Evolutionary conservation across 345 rosid species (phyloP).

Genomic region (Balakata baccata): DNA sequence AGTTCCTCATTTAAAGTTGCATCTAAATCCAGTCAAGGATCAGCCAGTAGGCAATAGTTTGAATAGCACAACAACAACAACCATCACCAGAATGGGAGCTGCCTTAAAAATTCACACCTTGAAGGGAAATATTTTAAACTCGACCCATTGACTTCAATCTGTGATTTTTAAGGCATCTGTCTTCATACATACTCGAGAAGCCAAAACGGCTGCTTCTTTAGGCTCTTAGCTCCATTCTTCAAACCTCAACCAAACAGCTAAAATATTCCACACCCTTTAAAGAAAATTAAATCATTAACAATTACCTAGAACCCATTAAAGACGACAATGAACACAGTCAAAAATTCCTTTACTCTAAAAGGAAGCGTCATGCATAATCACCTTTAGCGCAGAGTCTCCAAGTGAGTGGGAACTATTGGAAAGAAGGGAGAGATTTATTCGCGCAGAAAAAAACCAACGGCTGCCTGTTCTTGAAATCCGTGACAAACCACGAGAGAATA

Average conservation of each 20-base stretch:
- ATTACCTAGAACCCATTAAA: neutral
- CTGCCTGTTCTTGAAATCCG: slow-evolving; percentile 10
- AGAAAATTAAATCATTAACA: too few relatives aligned
- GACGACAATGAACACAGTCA: too few relatives aligned
- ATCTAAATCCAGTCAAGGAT: neutral
- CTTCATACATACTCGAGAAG: neutral
- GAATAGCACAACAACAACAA: neutral
- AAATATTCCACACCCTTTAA: too few relatives aligned
- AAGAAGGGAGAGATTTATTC: neutral
- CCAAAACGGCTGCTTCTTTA: neutral
- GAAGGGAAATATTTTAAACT: too few relatives aligned
- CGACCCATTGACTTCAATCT: too few relatives aligned
- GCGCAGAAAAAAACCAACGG: neutral
- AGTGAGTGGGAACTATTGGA: slow-evolving; percentile 6
- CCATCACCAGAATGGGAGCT: too few relatives aligned
- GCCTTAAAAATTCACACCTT: too few relatives aligned
- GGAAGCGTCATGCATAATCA: neutral
- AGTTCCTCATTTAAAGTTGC: neutral
- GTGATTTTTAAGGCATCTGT: neutral
- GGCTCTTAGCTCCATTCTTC: too few relatives aligned
- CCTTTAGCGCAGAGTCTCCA: slow-evolving; percentile 9
- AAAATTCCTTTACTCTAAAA: neutral
- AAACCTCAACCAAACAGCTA: too few relatives aligned
- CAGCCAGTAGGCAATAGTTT: neutral
- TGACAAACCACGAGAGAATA: too few relatives aligned